A percentile compares a stretch with the other conserved stretches of the same genome.
These are phyloP conservation scores for Citrus australasica DNA, from an alignment of 345 rosid species.

Conservation along the genomic window DNA sequence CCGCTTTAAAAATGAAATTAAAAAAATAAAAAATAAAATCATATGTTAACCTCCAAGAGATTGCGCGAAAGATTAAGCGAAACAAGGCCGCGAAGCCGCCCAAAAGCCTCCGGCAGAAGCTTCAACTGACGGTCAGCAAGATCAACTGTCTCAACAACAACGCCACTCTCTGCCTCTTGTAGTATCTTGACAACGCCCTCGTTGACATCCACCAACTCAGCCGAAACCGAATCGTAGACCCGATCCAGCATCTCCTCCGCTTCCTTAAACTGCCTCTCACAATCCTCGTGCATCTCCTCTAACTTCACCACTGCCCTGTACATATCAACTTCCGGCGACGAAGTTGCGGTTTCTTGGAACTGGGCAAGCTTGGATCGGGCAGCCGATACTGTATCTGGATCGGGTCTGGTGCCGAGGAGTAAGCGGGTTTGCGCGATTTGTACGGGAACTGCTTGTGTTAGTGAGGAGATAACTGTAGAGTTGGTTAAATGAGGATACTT, in stretches of 20 bases:
- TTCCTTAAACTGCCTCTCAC: constrained; percentile 56
- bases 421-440: constrained; percentile 46
- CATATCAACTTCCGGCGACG: constrained; percentile 49
- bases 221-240: constrained; percentile 42
- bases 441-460: constrained; percentile 51
- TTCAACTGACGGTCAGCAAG: constrained; percentile 61
- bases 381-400: constrained; percentile 52
- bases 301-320: constrained; percentile 54
- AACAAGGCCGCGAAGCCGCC: constrained; percentile 58
- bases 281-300: constrained; percentile 62
- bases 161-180: constrained; percentile 37
- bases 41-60: constrained; percentile 53
- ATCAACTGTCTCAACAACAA: constrained; percentile 49
- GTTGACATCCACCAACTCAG: constrained; percentile 35
- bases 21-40: not conserved
- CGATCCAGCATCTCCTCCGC: constrained; percentile 60
- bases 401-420: constrained; percentile 66
- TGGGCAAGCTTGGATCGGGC: constrained; percentile 61
- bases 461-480: constrained; percentile 40
- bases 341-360: constrained; percentile 38
- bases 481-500: constrained; percentile 47
- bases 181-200: constrained; percentile 57
- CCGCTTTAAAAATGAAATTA: not conserved
- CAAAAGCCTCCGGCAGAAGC: constrained; percentile 73
- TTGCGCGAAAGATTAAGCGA: constrained; percentile 69